Evolutionary conservation across 805 yeast species (phyloP).

Genomic region (Yarrowia sp.): DNA sequence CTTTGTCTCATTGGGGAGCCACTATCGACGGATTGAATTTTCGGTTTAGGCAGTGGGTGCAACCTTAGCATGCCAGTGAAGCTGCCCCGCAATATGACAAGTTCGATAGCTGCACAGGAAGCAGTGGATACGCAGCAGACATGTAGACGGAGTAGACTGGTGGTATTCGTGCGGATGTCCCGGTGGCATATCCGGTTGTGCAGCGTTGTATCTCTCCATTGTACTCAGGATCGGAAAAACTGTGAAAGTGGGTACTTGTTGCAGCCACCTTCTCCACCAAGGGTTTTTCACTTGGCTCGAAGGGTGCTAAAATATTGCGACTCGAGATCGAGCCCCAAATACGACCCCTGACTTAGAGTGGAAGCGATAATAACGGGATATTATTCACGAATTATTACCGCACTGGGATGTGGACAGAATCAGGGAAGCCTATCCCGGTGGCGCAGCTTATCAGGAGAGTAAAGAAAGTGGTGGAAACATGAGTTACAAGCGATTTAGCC

Average conservation of each 20-base stretch:
- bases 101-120: neutral
- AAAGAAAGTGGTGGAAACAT: too few species aligned
- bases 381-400: neutral
- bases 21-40: conserved; percentile 4
- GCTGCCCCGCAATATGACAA: conserved; percentile 22
- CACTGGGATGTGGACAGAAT: too few species aligned
- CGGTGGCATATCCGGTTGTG: neutral
- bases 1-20: conserved; percentile 5
- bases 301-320: conserved; percentile 1
- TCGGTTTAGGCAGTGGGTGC: conserved; percentile 15
- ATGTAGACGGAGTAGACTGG: neutral
- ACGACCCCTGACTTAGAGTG: neutral
- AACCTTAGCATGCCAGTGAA: conserved; percentile 11
- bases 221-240: neutral
- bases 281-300: neutral
- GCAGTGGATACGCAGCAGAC: neutral
- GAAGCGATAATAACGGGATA: neutral
- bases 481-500: too few species aligned
- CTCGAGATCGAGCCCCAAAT: neutral
- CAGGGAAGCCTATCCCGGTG: too few species aligned
- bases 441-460: too few species aligned
- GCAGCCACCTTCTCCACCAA: too few species aligned
- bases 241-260: neutral
- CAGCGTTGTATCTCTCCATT: too few species aligned
- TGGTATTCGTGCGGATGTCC: neutral